Evolutionary conservation across 2,329 filamentous ascomycete species (phyloP).

Genomic region (Apiospora aurea): DNA sequence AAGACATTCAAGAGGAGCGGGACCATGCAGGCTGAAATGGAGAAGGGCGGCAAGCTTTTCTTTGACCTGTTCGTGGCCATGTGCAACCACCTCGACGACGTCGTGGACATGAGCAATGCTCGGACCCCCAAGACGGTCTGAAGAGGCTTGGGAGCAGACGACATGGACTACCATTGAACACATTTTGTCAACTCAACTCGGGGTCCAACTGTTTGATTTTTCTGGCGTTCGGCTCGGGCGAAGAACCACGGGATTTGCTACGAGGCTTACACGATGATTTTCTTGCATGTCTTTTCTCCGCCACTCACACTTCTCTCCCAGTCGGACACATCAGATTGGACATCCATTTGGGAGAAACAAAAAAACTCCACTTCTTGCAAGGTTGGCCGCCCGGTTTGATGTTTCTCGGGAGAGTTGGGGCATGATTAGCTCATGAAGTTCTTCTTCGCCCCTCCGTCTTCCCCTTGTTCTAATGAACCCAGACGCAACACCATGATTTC

Average conservation of each 20-base stretch:
- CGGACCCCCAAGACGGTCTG: conserved; percentile 64
- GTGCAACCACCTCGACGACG: conserved; percentile 97
- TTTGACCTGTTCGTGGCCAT: conserved; percentile 98
- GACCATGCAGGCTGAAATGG: conserved; percentile 99
- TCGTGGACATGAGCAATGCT: conserved; percentile 83
- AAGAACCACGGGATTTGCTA: conserved; percentile 28
- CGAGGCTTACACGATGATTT: conserved; percentile 35
- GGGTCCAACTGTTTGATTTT: conserved; percentile 29
- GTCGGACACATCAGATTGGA: conserved; percentile 57
- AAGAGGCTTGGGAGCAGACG: conserved; percentile 41
- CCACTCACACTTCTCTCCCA: conserved; percentile 36
- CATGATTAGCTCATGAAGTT: conserved; percentile 36
- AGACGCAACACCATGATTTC: conserved; percentile 36
- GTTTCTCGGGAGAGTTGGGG: conserved; percentile 44
- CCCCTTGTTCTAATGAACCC: conserved; percentile 37
- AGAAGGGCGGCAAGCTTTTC: conserved; percentile 92
- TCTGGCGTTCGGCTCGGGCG: conserved; percentile 29
- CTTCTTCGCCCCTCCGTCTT: conserved; percentile 35
- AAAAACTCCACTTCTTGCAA: conserved; percentile 57
- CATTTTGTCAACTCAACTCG: conserved; percentile 24
- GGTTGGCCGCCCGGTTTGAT: conserved; percentile 57
- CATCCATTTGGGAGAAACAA: conserved; percentile 53
- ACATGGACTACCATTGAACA: conserved; percentile 33
- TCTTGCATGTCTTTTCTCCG: conserved; percentile 44
- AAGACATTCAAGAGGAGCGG: conserved; percentile 98